A percentile compares a stretch with the other conserved stretches of the same genome.
These are phyloP conservation scores for Dothistroma pini DNA, from an alignment of 2,329 filamentous ascomycete species.

Conservation along the genomic window DNA sequence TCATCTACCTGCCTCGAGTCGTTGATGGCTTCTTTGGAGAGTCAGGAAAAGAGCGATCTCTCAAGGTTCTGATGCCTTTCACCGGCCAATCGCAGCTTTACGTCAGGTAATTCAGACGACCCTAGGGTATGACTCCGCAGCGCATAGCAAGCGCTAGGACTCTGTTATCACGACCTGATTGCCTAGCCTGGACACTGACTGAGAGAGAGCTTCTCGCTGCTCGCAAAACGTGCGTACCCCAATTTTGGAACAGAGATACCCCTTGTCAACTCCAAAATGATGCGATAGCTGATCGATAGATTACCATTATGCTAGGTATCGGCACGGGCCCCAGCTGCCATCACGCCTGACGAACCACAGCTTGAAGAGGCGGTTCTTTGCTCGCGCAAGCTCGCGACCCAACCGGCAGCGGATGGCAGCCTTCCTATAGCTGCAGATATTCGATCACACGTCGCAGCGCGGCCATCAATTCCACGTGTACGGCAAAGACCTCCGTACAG, in stretches of 20 bases:
- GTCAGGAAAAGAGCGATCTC: neutral
- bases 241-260: neutral
- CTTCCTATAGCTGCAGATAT: constrained; percentile 3
- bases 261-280: neutral
- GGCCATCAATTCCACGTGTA: neutral
- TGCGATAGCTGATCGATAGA: neutral
- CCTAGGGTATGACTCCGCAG: too few species aligned
- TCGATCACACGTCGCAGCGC: neutral
- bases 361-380: neutral
- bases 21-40: neutral
- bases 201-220: neutral
- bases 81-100: too few species aligned
- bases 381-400: constrained; percentile 4
- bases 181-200: neutral
- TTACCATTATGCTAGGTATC: neutral
- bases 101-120: too few species aligned
- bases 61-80: neutral
- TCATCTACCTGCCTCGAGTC: neutral
- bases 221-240: neutral
- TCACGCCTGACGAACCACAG: neutral
- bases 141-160: too few species aligned
- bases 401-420: constrained; percentile 9
- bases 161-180: too few species aligned
- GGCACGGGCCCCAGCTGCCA: neutral
- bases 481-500: neutral